phyloP scores from a whole-genome alignment of 1,139 yeast genomes.

The Geotrichum australiense region DNA sequence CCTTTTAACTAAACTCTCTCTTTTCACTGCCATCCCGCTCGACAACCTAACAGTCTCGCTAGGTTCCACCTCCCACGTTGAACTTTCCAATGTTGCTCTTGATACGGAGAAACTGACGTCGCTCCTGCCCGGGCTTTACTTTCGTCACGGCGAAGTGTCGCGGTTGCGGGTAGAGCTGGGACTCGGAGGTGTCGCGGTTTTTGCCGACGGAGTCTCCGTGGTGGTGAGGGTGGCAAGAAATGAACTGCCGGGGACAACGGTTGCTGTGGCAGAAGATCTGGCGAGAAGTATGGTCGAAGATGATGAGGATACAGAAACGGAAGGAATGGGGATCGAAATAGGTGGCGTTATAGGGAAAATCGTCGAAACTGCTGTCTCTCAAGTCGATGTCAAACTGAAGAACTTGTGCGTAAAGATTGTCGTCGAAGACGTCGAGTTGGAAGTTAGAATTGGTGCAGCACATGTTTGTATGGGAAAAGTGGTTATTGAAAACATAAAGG shows the following conservation, averaged over 20 bases:
- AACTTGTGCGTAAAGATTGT: constrained; percentile 45
- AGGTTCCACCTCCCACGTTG: constrained; percentile 43
- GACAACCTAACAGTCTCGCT: constrained; percentile 76
- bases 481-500: too few relatives aligned
- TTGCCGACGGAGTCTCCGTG: constrained; percentile 49
- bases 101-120: constrained; percentile 62
- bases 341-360: constrained; percentile 56
- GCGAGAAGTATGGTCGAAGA: constrained; percentile 22
- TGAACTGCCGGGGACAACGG: constrained; percentile 60
- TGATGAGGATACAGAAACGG: constrained; percentile 27
- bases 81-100: constrained; percentile 56
- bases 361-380: constrained; percentile 62
- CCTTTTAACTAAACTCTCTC: constrained; percentile 71
- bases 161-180: constrained; percentile 46
- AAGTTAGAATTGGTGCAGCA: background rate
- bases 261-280: constrained; percentile 28
- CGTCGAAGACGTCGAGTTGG: constrained; percentile 37
- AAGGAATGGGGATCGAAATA: constrained; percentile 34
- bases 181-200: constrained; percentile 62
- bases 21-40: constrained; percentile 74
- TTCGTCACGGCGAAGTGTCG: constrained; percentile 58
- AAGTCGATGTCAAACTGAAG: constrained; percentile 45
- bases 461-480: too few relatives aligned
- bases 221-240: constrained; percentile 45
- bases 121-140: constrained; percentile 53